Evolutionary conservation across 2,329 filamentous ascomycete genomes (phyloP), one percentile per base, ranked within the genome.

Genomic region (Lomentospora prolificans): DNA sequence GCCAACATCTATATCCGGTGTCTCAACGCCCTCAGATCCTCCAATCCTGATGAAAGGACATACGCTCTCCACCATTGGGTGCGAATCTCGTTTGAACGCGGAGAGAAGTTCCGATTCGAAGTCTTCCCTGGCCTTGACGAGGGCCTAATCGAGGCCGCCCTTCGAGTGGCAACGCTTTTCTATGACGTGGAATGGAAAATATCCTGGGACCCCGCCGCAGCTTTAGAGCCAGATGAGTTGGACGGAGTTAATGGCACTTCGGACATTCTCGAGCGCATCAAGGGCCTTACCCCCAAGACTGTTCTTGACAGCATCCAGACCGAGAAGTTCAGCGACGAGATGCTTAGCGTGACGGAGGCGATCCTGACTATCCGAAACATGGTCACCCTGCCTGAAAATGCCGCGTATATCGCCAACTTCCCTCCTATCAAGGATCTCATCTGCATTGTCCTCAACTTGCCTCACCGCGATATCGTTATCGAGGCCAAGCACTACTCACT

Each of bases 71-170:
- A 95, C 63, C 92, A 97, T 64, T 74, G 97, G 3, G 90, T 97
- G 58, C 95, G 96, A 67, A 96, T 97, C 27, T 96, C 91, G 0
- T 94, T 86, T 65, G 91, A 97, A 69, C 82, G 91, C 46, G 92
- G 92, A 50, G 94, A 97, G 67, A 96, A 96, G 69, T 96, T 95
- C 71, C 87, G 89, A 58, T 96, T 97, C 61, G 90, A 95, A 63
- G 88, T 89, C 4, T 97, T 96, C 62, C 86, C 89, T 1, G 86
- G 89, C 8, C 78, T 99, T 27, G 89, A 90, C 0, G 94, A 97
- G 69, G 88, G 89, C 3, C 78, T 99, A 8, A 84, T 95, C 56
- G 87, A 90, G 59, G 95, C 95, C 65, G 85, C 87, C 2, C 75
- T 96, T 52, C 83, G 91, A 59, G 79, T 95, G 41, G 87, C 87